Evolutionary conservation across 2,329 filamentous ascomycete genomes (phyloP), one percentile per base, ranked within the genome.

Genomic region (Colletotrichum liaoningense): DNA sequence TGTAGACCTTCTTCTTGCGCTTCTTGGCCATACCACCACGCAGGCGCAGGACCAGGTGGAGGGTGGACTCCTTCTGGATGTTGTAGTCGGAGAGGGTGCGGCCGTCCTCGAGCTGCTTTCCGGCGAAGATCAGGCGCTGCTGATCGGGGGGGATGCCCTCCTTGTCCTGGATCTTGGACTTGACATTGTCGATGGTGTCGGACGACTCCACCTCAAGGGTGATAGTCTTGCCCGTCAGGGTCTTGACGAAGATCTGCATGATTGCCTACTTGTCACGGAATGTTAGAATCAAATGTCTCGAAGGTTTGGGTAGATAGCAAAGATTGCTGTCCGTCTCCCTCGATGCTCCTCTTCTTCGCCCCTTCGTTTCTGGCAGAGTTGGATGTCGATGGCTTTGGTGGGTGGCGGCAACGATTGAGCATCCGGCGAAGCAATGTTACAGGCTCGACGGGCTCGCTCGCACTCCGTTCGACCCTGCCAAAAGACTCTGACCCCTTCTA

Each of bases 1-100:
- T 98, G 94, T 99, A 99, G 81, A 99, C 97, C 95, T 99, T 99
- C 95, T 98, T 98, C 95, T 99, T 99, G 88, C 97, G 93, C 94
- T 98, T 98, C 95, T 99, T 99, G 56, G 55, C 71, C 85, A 88
- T 95, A 88, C 96, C 97, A 91, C 97, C 97, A 92, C 96, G 97
- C 76, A 99, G 95, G 85, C 97, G 95, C 82, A 99, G 93, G 82
- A 99, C 97, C 81, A 98, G 90, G 89, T 99, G 97, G 79, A 99
- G 95, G 82, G 97, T 99, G 80, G 93, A 95, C 93, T 98, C 96
- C 93, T 99, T 99, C 93, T 99, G 97, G 91, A 99, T 98, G 93
- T 98, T 99, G 94, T 99, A 99, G 90, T 99, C 97, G 84, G 94
- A 97, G 79, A 99, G 95, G 82, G 97, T 98, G 84, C 97, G 96